Conservation (phyloP, 306 rosid genomes). For the Cicer chorassanicum region DNA sequence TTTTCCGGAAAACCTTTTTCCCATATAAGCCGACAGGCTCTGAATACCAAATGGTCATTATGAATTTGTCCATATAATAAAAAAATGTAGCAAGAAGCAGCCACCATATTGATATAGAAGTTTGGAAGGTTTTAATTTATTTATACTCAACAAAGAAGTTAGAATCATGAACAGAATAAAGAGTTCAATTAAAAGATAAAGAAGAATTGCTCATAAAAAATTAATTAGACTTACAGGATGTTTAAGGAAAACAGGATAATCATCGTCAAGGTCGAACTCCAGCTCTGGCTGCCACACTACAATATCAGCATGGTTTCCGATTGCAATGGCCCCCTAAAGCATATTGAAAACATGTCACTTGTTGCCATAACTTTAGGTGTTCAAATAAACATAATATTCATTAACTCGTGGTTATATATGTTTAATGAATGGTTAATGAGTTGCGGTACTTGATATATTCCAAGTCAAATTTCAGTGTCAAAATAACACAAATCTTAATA, state of each 20-base stretch:
- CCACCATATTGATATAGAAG: constrained; percentile 18
- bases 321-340: constrained; percentile 74
- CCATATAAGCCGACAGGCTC: constrained; percentile 90
- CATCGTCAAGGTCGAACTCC: constrained; percentile 68
- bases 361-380: too few species aligned
- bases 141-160: background rate
- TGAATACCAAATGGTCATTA: constrained; percentile 35
- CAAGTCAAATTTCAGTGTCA: too few species aligned
- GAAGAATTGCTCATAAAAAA: background rate
- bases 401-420: too few species aligned
- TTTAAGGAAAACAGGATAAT: constrained; percentile 60
- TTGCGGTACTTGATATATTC: too few species aligned
- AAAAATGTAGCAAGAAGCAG: constrained; percentile 12
- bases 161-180: constrained; percentile 11
- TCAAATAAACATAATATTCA: too few species aligned
- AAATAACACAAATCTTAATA: too few species aligned
- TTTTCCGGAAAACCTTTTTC: constrained; percentile 72
- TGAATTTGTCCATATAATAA: constrained; percentile 8
- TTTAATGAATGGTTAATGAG: too few species aligned
- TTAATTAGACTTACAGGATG: constrained; percentile 64
- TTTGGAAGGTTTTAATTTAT: constrained; percentile 5
- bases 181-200: constrained; percentile 34
- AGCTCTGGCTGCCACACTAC: constrained; percentile 91
- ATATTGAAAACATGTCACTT: background rate
- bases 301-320: constrained; percentile 85